Conservation (phyloP, 2,329 filamentous ascomycete species). For the Sporothrix brunneoviolacea region DNA sequence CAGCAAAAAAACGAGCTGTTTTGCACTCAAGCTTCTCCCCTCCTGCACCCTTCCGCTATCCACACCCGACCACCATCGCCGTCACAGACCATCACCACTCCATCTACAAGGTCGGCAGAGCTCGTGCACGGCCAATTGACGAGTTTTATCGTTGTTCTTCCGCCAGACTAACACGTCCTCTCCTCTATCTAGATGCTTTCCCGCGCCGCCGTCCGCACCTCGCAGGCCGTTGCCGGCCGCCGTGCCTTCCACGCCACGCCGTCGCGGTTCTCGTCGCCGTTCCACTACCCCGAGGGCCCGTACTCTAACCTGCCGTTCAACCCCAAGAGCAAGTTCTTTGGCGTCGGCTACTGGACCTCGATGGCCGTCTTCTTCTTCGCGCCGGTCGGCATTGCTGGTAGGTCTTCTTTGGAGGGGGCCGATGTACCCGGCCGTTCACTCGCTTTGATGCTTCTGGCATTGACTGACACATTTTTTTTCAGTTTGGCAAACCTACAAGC, state of each 20-base stretch:
- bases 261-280: constrained; percentile 75
- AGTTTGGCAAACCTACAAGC: constrained; percentile 48
- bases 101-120: constrained; percentile 9
- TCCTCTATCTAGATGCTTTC: constrained; percentile 66
- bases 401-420: constrained; percentile 26
- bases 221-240: constrained; percentile 55
- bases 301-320: constrained; percentile 97
- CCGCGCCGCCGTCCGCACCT: constrained; percentile 53
- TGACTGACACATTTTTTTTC: constrained; percentile 10
- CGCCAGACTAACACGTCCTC: neutral
- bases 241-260: constrained; percentile 93
- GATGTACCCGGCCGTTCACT: no score
- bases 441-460: neutral
- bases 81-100: constrained; percentile 11
- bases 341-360: constrained; percentile 74
- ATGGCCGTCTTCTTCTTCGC: constrained; percentile 49
- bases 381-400: constrained; percentile 59
- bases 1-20: constrained; percentile 11
- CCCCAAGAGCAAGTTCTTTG: constrained; percentile 82
- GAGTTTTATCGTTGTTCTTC: neutral
- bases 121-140: neutral
- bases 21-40: constrained; percentile 4
- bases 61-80: neutral
- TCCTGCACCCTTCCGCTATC: neutral
- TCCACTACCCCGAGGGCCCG: constrained; percentile 97